Evolutionary conservation across 176 grass and related monocot genomes (phyloP).

Genomic region (Ananas comosus): DNA sequence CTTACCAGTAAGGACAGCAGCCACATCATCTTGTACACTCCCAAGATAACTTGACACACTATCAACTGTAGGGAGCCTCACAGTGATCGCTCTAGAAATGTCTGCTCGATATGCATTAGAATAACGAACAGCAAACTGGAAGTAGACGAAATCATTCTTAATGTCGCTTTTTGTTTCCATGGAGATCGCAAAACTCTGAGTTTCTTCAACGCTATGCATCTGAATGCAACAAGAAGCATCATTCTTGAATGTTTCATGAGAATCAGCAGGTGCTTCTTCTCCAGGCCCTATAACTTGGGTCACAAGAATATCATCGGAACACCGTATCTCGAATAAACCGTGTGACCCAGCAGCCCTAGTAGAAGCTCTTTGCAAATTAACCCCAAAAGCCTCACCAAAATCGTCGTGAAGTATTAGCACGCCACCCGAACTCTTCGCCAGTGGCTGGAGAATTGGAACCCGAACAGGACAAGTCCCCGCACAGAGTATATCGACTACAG

Average conservation of each 20-base stretch:
- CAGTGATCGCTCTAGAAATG: slow-evolving; percentile 76
- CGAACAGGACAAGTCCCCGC: slow-evolving; percentile 86
- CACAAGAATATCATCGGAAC: slow-evolving; percentile 85
- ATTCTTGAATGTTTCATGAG: slow-evolving; percentile 89
- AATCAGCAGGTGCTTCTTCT: slow-evolving; percentile 81
- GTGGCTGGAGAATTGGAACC: slow-evolving; percentile 67
- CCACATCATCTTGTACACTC: slow-evolving; percentile 66
- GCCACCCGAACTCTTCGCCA: slow-evolving; percentile 86
- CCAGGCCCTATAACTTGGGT: slow-evolving; percentile 96
- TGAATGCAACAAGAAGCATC: slow-evolving; percentile 80
- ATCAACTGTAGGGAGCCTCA: slow-evolving; percentile 67
- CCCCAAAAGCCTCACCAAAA: slow-evolving; percentile 97
- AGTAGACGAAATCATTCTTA: slow-evolving; percentile 76
- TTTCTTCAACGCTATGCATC: slow-evolving; percentile 90
- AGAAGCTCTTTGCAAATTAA: slow-evolving; percentile 90
- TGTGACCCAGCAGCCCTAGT: slow-evolving; percentile 72
- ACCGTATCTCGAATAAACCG: slow-evolving; percentile 87
- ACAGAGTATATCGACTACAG: slow-evolving; percentile 81
- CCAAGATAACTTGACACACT: slow-evolving; percentile 61
- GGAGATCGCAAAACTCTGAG: slow-evolving; percentile 86
- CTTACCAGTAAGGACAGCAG: slow-evolving; percentile 74
- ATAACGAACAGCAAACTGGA: slow-evolving; percentile 86
- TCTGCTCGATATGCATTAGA: slow-evolving; percentile 81
- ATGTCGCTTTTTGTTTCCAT: slow-evolving; percentile 85
- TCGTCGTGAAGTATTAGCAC: slow-evolving; percentile 95